phyloP scores from a whole-genome alignment of 306 rosid species.

The Lathyrus oleraceus region DNA sequence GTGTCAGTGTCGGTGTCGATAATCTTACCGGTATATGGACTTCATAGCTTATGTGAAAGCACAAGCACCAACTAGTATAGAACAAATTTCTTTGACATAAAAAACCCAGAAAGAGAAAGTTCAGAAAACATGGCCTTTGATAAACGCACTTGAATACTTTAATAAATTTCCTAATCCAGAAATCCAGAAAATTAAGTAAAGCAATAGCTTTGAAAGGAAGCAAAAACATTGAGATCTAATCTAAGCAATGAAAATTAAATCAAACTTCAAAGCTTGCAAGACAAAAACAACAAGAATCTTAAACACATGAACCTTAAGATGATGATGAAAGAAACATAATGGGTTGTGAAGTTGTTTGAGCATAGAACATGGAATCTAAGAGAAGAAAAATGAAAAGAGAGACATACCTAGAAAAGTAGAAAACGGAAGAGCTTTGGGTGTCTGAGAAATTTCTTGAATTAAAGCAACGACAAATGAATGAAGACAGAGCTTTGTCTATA shows the following conservation, averaged over 20 bases:
- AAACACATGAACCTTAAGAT: neutral
- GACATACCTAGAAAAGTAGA: slow-evolving; percentile 6
- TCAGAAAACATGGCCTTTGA: neutral
- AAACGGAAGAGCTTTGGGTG: neutral
- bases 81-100: neutral
- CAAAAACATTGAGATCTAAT: slow-evolving; percentile 43
- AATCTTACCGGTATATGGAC: neutral
- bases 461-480: neutral
- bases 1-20: neutral
- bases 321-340: neutral
- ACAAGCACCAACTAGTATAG: neutral
- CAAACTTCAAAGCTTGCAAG: slow-evolving; percentile 18
- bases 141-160: neutral
- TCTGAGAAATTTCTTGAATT: neutral
- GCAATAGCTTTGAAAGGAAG: slow-evolving; percentile 2
- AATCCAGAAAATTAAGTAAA: neutral
- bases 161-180: neutral
- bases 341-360: neutral
- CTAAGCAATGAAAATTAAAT: slow-evolving; percentile 26
- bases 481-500: neutral
- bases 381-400: neutral
- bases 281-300: neutral
- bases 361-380: neutral
- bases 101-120: slow-evolving; percentile 18
- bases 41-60: too few relatives aligned